phyloP scores from a whole-genome alignment of 768 basidiomycete genomes.

The Xerocomellus amylosporus region DNA sequence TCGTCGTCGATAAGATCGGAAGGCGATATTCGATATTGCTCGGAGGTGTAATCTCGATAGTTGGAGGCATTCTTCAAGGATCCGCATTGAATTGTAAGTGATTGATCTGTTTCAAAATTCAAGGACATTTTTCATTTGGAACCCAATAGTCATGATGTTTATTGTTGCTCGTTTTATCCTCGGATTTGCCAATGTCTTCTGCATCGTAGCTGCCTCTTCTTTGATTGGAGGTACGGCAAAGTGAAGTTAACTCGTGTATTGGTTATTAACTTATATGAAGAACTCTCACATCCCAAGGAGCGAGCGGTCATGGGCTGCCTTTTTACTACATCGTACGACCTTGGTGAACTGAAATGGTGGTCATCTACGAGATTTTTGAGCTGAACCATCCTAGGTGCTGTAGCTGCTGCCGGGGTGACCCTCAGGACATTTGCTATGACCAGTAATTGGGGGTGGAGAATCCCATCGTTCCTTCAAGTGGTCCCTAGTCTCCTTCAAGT shows the following conservation, averaged over 20 bases:
- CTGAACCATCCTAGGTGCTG: conserved; percentile 4
- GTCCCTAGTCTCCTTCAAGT: conserved; percentile 53
- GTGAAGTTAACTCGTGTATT: background rate
- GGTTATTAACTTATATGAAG: background rate
- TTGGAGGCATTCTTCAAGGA: conserved; percentile 15
- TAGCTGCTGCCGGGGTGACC: conserved; percentile 47
- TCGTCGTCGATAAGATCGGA: conserved; percentile 6
- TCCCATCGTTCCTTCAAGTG: conserved; percentile 55
- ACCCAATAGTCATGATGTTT: background rate
- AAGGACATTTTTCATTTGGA: background rate
- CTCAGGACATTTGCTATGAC: conserved; percentile 61
- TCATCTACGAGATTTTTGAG: background rate
- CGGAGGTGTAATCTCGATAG: conserved; percentile 6
- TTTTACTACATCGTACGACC: background rate
- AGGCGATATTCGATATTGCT: conserved; percentile 16
- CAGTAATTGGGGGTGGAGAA: conserved; percentile 63
- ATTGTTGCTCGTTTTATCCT: conserved; percentile 18
- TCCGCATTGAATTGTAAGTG: conserved; percentile 11
- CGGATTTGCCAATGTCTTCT: conserved; percentile 11
- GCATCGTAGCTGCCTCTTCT: conserved; percentile 17
- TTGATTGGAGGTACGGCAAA: conserved; percentile 15
- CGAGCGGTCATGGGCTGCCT: background rate
- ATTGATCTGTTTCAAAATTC: background rate
- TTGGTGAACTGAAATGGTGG: conserved; percentile 1
- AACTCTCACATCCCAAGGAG: conserved; percentile 19